phyloP scores from a whole-genome alignment of 345 rosid species.

The Orychophragmus violaceus region DNA sequence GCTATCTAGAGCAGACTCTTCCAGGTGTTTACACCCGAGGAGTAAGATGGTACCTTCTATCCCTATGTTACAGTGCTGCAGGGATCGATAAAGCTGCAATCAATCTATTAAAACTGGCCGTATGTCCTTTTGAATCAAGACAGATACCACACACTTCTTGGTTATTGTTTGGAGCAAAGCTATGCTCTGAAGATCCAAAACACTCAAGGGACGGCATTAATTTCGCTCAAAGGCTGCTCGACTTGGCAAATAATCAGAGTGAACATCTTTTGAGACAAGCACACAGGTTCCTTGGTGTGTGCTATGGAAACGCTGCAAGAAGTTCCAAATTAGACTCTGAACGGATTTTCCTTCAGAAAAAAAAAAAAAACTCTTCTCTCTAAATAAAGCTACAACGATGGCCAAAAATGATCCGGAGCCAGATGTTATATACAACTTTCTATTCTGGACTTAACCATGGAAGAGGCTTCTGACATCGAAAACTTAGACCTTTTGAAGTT shows the following conservation, averaged over 20 bases:
- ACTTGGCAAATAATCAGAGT: slow-evolving; percentile 29
- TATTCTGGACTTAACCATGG: slow-evolving; percentile 61
- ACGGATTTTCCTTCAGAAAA: slow-evolving; percentile 52
- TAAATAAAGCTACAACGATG: slow-evolving; percentile 50
- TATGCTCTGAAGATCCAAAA: slow-evolving; percentile 62
- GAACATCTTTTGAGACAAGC: slow-evolving; percentile 56
- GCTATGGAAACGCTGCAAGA: slow-evolving; percentile 80
- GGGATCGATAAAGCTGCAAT: slow-evolving; percentile 63
- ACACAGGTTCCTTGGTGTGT: slow-evolving; percentile 73
- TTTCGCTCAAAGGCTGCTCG: slow-evolving; percentile 49
- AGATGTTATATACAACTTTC: slow-evolving; percentile 52
- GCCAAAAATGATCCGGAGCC: slow-evolving; percentile 41
- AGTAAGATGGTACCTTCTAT: slow-evolving; percentile 88
- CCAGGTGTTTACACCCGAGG: slow-evolving; percentile 65
- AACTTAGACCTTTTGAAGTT: slow-evolving; percentile 72
- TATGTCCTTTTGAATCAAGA: slow-evolving; percentile 66
- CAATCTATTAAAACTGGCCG: slow-evolving; percentile 62
- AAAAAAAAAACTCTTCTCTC: slow-evolving; percentile 55
- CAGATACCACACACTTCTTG: slow-evolving; percentile 46
- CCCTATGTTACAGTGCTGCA: slow-evolving; percentile 79
- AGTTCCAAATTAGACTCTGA: slow-evolving; percentile 61
- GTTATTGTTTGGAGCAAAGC: slow-evolving; percentile 70
- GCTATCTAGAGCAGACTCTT: slow-evolving; percentile 63
- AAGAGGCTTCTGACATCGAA: slow-evolving; percentile 62
- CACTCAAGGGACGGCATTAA: slow-evolving; percentile 59